phyloP scores from a whole-genome alignment of 768 basidiomycete genomes.

The Tricholomella constricta region DNA sequence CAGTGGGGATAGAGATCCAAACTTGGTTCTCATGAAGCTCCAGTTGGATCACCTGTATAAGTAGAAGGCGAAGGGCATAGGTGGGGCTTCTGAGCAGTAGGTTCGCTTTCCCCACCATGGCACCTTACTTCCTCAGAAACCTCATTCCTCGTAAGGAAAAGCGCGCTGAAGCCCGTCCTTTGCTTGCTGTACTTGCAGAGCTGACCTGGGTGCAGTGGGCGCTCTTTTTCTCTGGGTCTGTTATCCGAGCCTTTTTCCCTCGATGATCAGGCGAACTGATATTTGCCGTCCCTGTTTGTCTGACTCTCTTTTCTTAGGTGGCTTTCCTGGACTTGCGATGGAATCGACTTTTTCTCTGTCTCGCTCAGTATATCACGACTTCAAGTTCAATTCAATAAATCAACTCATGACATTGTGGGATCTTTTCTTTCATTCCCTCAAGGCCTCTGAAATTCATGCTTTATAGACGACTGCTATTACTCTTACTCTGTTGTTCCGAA shows the following conservation, averaged over 20 bases:
- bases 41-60: background rate
- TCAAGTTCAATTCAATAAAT: slow-evolving; percentile 46
- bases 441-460: background rate
- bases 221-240: slow-evolving; percentile 63
- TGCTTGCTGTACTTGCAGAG: slow-evolving; percentile 43
- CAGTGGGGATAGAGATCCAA: slow-evolving; percentile 13
- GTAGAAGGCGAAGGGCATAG: background rate
- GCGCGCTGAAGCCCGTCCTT: slow-evolving; percentile 34
- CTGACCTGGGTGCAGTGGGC: slow-evolving; percentile 58
- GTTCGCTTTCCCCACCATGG: slow-evolving; percentile 33
- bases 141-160: slow-evolving; percentile 52
- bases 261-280: background rate
- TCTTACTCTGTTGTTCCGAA: slow-evolving; percentile 89
- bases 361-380: slow-evolving; percentile 57
- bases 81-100: background rate
- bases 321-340: slow-evolving; percentile 87
- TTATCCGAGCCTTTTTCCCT: slow-evolving; percentile 8
- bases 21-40: background rate
- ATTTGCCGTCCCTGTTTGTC: slow-evolving; percentile 1
- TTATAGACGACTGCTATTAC: slow-evolving; percentile 79
- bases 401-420: slow-evolving; percentile 43
- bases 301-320: slow-evolving; percentile 46
- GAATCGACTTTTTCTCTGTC: slow-evolving; percentile 85
- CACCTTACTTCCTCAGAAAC: slow-evolving; percentile 48
- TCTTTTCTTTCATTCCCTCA: background rate